Evolutionary conservation across 768 basidiomycete species (phyloP).

Genomic region (Leucosporidium creatinivorum): DNA sequence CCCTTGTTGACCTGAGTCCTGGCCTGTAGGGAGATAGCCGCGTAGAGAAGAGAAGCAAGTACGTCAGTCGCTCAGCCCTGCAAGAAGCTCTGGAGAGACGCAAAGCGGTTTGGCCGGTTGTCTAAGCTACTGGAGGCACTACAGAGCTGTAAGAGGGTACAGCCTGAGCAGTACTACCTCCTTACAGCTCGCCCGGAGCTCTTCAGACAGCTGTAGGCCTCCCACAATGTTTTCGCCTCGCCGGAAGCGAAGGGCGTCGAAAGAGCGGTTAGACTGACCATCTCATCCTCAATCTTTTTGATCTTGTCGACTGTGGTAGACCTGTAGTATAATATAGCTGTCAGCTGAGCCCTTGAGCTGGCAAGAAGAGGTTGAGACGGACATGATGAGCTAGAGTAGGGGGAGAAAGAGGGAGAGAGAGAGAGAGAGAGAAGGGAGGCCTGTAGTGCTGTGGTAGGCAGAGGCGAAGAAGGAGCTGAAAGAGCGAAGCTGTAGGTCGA

Average conservation of each 20-base stretch:
- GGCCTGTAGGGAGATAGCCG: conserved; percentile 16
- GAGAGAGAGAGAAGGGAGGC: no score
- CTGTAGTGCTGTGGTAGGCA: no score
- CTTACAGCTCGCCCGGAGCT: neutral
- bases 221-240: neutral
- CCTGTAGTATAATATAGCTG: neutral
- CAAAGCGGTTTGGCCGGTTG: conserved; percentile 47
- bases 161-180: neutral
- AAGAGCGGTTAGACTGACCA: conserved; percentile 54
- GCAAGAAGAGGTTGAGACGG: no score
- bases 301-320: conserved; percentile 29
- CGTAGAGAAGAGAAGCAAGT: neutral
- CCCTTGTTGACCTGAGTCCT: conserved; percentile 43
- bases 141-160: conserved; percentile 33
- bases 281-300: conserved; percentile 86
- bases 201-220: neutral
- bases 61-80: neutral
- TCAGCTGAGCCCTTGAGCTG: no score
- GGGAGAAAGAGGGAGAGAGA: no score
- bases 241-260: neutral
- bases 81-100: conserved; percentile 2
- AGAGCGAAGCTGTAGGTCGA: no score
- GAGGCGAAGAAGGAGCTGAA: no score
- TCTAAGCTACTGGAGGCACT: conserved; percentile 58
- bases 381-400: no score